phyloP scores from a whole-genome alignment of 31 red algal species.

The Porphyra umbilicalis region DNA sequence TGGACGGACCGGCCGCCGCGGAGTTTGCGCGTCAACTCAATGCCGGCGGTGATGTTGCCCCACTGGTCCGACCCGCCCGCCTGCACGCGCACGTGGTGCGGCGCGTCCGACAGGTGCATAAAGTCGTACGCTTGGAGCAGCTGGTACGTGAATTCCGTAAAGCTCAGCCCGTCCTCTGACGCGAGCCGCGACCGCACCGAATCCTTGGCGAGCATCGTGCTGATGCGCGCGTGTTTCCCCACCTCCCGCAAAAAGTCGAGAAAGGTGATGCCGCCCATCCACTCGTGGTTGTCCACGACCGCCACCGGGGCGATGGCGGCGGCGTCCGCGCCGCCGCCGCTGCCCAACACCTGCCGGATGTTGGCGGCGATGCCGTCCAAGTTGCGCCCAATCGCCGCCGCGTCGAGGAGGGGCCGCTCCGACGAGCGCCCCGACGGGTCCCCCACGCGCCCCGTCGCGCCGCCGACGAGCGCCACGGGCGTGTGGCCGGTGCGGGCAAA shows the following conservation, averaged over 20 bases:
- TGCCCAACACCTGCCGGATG: constrained; percentile 55
- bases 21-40: constrained; percentile 69
- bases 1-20: constrained; percentile 24
- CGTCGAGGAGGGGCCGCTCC: constrained; percentile 60
- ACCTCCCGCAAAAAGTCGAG: constrained; percentile 96
- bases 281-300: constrained; percentile 87
- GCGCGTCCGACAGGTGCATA: constrained; percentile 46
- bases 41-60: constrained; percentile 96
- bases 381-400: constrained; percentile 49
- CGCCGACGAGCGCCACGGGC: constrained; percentile 71
- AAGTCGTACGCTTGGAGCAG: constrained; percentile 98
- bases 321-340: neutral
- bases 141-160: constrained; percentile 97
- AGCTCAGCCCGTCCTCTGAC: constrained; percentile 82
- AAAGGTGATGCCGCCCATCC: constrained; percentile 57
- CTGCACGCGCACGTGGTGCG: constrained; percentile 50
- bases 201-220: constrained; percentile 89
- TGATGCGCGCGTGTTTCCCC: constrained; percentile 77
- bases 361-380: constrained; percentile 64
- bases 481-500: constrained; percentile 70
- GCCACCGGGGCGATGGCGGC: constrained; percentile 7
- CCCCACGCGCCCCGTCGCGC: constrained; percentile 81
- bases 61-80: constrained; percentile 91
- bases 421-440: constrained; percentile 80
- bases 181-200: constrained; percentile 66